Percentiles rank a stretch among this genome's conserved stretches.
Evolutionary conservation across 164 flowering plant genomes (phyloP).

Genomic region (Brasenia schreberi): DNA sequence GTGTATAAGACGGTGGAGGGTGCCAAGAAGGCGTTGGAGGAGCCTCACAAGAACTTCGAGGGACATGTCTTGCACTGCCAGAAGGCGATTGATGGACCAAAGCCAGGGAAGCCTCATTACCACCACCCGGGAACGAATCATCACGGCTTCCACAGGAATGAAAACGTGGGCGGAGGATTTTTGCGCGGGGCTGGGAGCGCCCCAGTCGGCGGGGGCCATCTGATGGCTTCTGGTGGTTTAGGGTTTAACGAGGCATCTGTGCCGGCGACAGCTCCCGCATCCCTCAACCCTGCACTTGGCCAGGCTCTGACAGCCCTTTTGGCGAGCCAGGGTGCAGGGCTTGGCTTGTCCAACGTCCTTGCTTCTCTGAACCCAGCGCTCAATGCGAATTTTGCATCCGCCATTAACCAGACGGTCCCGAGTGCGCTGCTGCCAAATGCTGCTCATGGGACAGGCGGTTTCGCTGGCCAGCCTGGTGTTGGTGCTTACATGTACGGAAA

Average conservation of each 20-base stretch:
- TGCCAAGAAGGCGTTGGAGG: slow-evolving; percentile 23
- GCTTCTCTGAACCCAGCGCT: slow-evolving; percentile 30
- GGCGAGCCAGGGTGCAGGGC: slow-evolving; percentile 63
- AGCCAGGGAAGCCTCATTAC: slow-evolving; percentile 15
- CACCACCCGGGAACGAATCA: background rate
- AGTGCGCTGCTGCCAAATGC: slow-evolving; percentile 19
- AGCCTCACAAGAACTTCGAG: slow-evolving; percentile 23
- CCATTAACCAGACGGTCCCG: slow-evolving; percentile 23
- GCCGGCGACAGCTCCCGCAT: slow-evolving; percentile 16
- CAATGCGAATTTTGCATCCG: background rate
- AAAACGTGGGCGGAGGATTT: background rate
- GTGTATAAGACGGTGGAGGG: slow-evolving; percentile 23
- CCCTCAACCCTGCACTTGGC: slow-evolving; percentile 49
- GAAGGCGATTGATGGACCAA: slow-evolving; percentile 21
- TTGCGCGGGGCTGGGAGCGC: background rate
- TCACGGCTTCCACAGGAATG: background rate
- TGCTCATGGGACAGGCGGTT: slow-evolving; percentile 31
- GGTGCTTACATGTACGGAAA: slow-evolving; percentile 25
- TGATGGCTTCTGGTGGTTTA: background rate
- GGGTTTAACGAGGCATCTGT: slow-evolving; percentile 26
- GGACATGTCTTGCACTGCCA: slow-evolving; percentile 24
- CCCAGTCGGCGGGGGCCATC: slow-evolving; percentile 3
- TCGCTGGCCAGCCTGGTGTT: slow-evolving; percentile 26
- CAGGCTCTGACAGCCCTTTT: slow-evolving; percentile 76
- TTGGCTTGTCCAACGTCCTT: slow-evolving; percentile 52